Conservation (phyloP, 306 rosid genomes). For the Lagenaria siceraria region DNA sequence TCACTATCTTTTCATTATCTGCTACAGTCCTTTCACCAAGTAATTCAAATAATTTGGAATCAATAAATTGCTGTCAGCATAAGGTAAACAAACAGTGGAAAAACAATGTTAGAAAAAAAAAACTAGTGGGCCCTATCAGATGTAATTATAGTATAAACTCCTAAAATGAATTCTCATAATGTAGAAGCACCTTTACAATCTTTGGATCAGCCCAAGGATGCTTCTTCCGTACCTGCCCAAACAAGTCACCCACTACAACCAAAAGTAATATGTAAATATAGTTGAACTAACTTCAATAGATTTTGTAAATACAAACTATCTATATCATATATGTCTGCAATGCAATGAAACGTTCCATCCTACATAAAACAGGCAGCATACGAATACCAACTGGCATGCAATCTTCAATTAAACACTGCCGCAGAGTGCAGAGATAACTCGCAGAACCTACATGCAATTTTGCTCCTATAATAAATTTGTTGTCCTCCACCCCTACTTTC, state of each 20-base stretch:
- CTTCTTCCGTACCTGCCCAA: constrained; percentile 71
- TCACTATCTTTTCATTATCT: constrained; percentile 71
- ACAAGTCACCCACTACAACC: constrained; percentile 71
- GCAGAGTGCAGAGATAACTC: neutral
- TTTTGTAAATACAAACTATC: neutral
- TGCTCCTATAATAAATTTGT: neutral
- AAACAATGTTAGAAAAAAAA: constrained; percentile 4
- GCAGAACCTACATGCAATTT: neutral
- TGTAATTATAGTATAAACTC: neutral
- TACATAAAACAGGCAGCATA: neutral
- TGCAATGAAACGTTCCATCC: neutral
- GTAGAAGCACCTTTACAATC: constrained; percentile 59
- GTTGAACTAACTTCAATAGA: neutral
- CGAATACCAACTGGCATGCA: neutral
- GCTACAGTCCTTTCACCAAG: constrained; percentile 90
- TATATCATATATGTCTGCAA: too few relatives aligned
- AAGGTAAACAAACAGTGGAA: neutral
- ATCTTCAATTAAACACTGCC: neutral
- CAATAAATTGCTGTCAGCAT: constrained; percentile 45
- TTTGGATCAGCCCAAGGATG: constrained; percentile 97
- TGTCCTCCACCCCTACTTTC: neutral
- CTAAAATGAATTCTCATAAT: neutral
- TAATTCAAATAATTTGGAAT: constrained; percentile 57
- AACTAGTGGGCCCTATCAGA: neutral
- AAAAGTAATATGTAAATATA: neutral